Evolutionary conservation across 805 yeast species (phyloP).

Genomic region (Myxozyma lipomycoides): DNA sequence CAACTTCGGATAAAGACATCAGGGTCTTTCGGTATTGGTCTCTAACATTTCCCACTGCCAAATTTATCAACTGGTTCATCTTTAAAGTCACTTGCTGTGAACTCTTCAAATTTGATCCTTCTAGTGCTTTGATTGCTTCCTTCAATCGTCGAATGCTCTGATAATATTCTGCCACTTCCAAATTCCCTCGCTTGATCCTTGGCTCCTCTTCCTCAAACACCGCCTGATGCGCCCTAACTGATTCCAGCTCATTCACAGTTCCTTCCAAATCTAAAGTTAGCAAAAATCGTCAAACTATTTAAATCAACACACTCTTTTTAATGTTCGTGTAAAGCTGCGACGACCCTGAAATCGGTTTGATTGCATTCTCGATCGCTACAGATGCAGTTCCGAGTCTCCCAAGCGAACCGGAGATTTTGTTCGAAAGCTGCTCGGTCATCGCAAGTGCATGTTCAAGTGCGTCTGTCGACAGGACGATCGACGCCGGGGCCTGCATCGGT

Average conservation of each 20-base stretch:
- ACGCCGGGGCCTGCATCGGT: neutral
- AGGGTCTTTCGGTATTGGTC: slow-evolving; percentile 17
- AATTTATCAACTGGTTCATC: slow-evolving; percentile 18
- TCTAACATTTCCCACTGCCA: slow-evolving; percentile 21
- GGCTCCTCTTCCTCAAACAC: slow-evolving; percentile 27
- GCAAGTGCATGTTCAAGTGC: slow-evolving; percentile 63
- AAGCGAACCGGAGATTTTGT: slow-evolving; percentile 53
- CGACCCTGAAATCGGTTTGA: slow-evolving; percentile 67
- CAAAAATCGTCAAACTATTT: neutral
- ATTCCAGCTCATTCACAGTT: slow-evolving; percentile 16
- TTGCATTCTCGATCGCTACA: slow-evolving; percentile 53
- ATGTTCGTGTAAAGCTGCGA: slow-evolving; percentile 54
- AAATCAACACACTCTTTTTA: slow-evolving; percentile 48
- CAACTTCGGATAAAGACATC: slow-evolving; percentile 1
- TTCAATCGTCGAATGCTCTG: slow-evolving; percentile 30
- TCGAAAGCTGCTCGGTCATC: slow-evolving; percentile 54
- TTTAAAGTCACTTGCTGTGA: slow-evolving; percentile 16
- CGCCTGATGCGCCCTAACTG: slow-evolving; percentile 16
- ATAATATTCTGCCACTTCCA: slow-evolving; percentile 30
- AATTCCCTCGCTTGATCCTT: slow-evolving; percentile 27
- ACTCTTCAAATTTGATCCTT: slow-evolving; percentile 28
- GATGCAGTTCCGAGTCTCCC: slow-evolving; percentile 52
- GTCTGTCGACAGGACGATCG: slow-evolving; percentile 2
- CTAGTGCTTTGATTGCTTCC: slow-evolving; percentile 30
- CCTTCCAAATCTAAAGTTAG: slow-evolving; percentile 16